Evolutionary conservation across 2,329 filamentous ascomycete genomes (phyloP).

Genomic region (Amesomyces nigricolor): DNA sequence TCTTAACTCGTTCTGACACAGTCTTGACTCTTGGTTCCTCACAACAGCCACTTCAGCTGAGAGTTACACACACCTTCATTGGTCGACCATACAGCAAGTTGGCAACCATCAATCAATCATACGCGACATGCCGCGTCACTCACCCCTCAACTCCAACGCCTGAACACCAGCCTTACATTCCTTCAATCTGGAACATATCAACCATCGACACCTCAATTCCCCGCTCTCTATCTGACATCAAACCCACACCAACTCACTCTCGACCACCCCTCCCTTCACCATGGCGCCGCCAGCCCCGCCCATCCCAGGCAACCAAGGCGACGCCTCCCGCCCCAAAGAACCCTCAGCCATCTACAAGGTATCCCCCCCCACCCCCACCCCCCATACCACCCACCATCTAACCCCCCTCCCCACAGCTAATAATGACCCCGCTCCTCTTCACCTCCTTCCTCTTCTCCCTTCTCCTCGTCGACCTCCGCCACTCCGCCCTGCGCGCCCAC

Average conservation of each 20-base stretch:
- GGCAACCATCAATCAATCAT: neutral
- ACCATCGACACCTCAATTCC: too few relatives aligned
- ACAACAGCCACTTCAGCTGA: neutral
- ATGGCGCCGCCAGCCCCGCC: constrained; percentile 21
- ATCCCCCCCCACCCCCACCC: neutral
- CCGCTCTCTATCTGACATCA: neutral
- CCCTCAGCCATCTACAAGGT: constrained; percentile 23
- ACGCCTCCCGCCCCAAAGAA: constrained; percentile 4
- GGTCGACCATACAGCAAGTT: neutral
- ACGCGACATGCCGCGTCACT: constrained; percentile 1
- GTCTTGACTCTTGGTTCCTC: too few relatives aligned
- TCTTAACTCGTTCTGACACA: neutral
- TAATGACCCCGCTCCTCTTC: constrained; percentile 60
- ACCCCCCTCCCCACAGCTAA: constrained; percentile 30
- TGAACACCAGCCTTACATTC: too few relatives aligned
- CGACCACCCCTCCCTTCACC: neutral
- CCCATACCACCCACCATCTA: neutral
- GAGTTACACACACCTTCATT: constrained; percentile 7
- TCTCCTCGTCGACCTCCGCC: constrained; percentile 53
- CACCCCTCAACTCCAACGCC: neutral
- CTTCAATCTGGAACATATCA: too few relatives aligned
- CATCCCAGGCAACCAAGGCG: constrained; percentile 21
- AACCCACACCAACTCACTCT: neutral
- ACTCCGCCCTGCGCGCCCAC: constrained; percentile 46
- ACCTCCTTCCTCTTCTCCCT: constrained; percentile 61